Base-by-base conservation (phyloP, 2,329 filamentous ascomycete genomes). In the Ophidiomyces ophidiicola region DNA sequence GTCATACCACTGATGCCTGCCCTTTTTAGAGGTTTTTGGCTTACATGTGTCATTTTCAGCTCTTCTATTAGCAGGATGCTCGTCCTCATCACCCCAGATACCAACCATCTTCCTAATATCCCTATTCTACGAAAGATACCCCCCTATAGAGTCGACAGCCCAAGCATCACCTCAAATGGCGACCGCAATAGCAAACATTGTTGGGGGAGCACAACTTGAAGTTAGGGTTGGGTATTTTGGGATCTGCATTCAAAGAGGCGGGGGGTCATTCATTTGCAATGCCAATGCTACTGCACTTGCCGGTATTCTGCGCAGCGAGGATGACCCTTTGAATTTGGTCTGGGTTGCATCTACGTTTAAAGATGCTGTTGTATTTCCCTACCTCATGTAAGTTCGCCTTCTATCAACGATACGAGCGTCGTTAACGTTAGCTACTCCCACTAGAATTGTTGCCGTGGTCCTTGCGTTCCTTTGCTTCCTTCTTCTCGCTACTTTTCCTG, bases 261-360 rank as follows among this genome's bases (percentile, higher is more conserved):
- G 82, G 44, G 88, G 88, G 48, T 78, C 80, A 15, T 98, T 85
- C 74, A 74, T 96, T 43, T 98, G 90, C 72, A 90, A 83, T 60
- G 92, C 94, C 70, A 98, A 98, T 62, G 90, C 90, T 14, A 94
- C 88, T 2, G 79, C 86, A 2, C 72, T 98, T 33, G 88, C 90
- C 25, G 82, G 90, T 59, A 80, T 94, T 63, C 75, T 96, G 30
- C 80, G 75, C 14, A 76, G 93, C 29, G 86, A 94, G 55, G 83
- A 94, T 62, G 90, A 98, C 64, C 90, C 90, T 26, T 70, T 98
- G 55, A 98, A 98, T 61, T 68, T 98, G 54, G 87, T 98, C 53
- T 98, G 88, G 90, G 76, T 98, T 40, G 88, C 90, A 17, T 80
- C 81, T 51, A 93, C 93, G 49, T 98, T 98, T 68, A 96, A 96